Evolutionary conservation across 768 basidiomycete species (phyloP).

Genomic region (Boletus eberwhitei): DNA sequence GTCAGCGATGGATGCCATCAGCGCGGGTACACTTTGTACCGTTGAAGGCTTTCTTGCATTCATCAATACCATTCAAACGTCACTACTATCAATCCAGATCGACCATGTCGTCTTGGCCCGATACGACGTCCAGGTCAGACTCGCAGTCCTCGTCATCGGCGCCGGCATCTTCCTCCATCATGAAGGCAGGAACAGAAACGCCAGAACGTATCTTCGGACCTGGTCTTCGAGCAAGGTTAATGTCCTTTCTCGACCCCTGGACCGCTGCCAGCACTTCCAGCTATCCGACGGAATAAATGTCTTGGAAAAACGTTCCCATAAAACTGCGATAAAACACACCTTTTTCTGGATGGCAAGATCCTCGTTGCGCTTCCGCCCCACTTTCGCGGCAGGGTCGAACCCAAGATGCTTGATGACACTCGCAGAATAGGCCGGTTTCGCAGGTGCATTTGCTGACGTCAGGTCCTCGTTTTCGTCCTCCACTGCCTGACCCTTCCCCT

Average conservation of each 20-base stretch:
- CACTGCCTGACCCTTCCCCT: slow-evolving; percentile 10
- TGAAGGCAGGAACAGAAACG: slow-evolving; percentile 41
- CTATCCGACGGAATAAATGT: slow-evolving; percentile 32
- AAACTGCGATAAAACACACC: slow-evolving; percentile 35
- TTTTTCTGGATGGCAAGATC: slow-evolving; percentile 51
- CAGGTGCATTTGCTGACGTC: slow-evolving; percentile 13
- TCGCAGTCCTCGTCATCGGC: background rate
- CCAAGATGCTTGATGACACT: slow-evolving; percentile 68
- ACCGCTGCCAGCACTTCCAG: slow-evolving; percentile 53
- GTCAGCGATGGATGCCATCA: too few species aligned
- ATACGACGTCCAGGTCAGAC: slow-evolving; percentile 13
- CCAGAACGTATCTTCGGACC: slow-evolving; percentile 65
- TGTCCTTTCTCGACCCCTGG: slow-evolving; percentile 48
- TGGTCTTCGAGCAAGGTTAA: slow-evolving; percentile 59
- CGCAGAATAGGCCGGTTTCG: slow-evolving; percentile 59
- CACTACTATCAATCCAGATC: slow-evolving; percentile 23
- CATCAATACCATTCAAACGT: slow-evolving; percentile 2
- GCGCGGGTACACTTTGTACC: too few species aligned
- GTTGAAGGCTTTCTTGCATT: background rate
- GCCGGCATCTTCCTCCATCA: slow-evolving; percentile 6
- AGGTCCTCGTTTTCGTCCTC: slow-evolving; percentile 15
- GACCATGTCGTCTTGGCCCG: slow-evolving; percentile 15
- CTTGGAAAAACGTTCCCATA: background rate
- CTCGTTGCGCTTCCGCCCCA: slow-evolving; percentile 41
- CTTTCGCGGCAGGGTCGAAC: slow-evolving; percentile 70